Evolutionary conservation across 2,329 filamentous ascomycete genomes (phyloP), one percentile per base, ranked within the genome.

Genomic region (Fusarium caatingaense): DNA sequence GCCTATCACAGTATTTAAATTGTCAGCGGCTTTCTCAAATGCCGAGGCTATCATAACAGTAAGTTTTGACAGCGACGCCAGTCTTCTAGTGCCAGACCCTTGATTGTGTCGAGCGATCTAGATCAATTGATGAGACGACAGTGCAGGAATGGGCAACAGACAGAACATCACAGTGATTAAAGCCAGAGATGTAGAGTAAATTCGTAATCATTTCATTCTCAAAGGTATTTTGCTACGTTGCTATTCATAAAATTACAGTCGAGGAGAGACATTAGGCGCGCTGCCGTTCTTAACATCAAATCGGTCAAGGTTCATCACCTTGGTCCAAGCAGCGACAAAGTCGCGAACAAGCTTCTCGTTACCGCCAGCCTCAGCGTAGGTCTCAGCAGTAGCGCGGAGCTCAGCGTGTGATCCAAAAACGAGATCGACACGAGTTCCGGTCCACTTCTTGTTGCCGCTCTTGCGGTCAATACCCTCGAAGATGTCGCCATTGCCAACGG

Each of bases 271-370:
- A 40, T 57, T 65, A 18, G 40, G 37, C 23, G 68, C 54, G 34
- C 49, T 45, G 13, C 40, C 40, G 21, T 49, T 63, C 21, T 46
- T 45, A 57, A 72, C n/a, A 51, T 93, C 91, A 75, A 88, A 93
- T 20, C 91, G 86, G 78, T 93, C 91, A 63, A 91, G 77, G 75
- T 91, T 90, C 87, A 91, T 91, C 18, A 93, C 87, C 89, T 93
- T 93, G 74, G 83, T 82, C 91, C 91, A 93, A 12, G 88, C 90
- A 16, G 83, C 82, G 12, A 92, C 86, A 76, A 93, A 93, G 82
- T 93, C 91, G 78, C 86, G 87, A 46, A 89, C 86, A 63, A 93
- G 91, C 83, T 89, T 91, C 64, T 87, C 83, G 54, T 85, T 76
- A 20, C 82, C 84, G 69, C 91, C 91, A 0, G 83, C 75, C 72